A percentile compares a stretch with the other conserved stretches of the same genome.
phyloP scores from a whole-genome alignment of 2,329 filamentous ascomycete species.

The Colletotrichum chrysophilum region DNA sequence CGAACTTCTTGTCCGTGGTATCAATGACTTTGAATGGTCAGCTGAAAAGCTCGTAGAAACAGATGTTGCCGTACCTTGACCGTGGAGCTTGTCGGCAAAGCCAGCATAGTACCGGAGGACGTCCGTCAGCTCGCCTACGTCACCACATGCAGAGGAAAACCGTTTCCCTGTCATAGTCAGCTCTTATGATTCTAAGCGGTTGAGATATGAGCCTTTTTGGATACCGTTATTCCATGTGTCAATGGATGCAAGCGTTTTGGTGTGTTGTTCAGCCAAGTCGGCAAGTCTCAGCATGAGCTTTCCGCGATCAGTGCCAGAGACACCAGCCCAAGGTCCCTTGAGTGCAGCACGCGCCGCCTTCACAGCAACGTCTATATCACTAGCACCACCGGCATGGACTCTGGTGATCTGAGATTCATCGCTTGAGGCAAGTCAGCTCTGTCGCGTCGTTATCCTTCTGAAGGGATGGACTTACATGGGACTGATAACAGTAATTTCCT shows the following conservation, averaged over 20 bases:
- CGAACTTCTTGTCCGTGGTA: not conserved
- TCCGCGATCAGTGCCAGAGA: not conserved
- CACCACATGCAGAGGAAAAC: not conserved
- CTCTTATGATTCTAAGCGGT: fast-evolving
- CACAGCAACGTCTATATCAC: not conserved
- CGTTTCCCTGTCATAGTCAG: not conserved
- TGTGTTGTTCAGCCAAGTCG: not conserved
- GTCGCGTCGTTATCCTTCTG: fast-evolving
- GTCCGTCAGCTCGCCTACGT: not conserved
- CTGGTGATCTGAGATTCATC: not conserved
- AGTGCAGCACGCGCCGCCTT: not conserved
- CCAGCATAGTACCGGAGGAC: not conserved
- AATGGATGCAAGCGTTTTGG: not conserved
- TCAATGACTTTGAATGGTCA: not conserved
- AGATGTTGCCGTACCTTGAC: not conserved
- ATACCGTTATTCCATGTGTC: not conserved
- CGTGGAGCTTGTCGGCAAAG: not conserved
- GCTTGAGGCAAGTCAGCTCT: not conserved
- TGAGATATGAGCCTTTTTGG: not conserved
- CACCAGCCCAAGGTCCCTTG: not conserved
- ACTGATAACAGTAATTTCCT: not conserved
- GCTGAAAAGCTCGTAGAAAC: not conserved
- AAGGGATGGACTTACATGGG: not conserved
- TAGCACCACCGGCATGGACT: not conserved
- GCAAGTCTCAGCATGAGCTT: not conserved